Percentiles rank a stretch among this genome's conserved stretches.
Conservation (phyloP, 495 filamentous ascomycete genomes). For the Tuber aestivum region DNA sequence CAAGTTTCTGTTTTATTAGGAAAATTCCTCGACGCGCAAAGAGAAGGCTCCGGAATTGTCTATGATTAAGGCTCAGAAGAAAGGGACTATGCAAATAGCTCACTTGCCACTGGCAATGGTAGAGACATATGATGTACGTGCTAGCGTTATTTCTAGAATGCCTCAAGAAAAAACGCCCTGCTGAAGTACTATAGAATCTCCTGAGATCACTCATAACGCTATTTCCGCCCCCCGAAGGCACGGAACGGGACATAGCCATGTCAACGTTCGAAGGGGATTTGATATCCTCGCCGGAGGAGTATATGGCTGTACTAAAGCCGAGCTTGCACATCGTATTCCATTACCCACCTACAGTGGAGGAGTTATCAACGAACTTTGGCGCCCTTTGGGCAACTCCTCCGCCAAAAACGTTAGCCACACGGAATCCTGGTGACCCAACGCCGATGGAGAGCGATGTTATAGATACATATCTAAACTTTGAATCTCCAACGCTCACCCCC, state of each 20-base stretch:
- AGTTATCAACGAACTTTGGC: conserved; percentile 12
- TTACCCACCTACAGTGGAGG: conserved; percentile 24
- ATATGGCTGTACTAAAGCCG: conserved; percentile 15
- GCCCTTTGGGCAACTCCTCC: background rate
- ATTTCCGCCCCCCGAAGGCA: background rate
- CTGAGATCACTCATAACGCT: conserved; percentile 2
- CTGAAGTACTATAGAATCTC: conserved; percentile 12
- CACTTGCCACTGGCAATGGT: conserved; percentile 17
- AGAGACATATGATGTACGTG: conserved; percentile 23
- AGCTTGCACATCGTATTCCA: conserved; percentile 27
- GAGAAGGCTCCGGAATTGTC: background rate
- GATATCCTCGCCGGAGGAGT: conserved; percentile 21
- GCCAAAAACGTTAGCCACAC: background rate
- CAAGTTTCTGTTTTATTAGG: background rate
- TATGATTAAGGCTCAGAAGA: conserved; percentile 25
- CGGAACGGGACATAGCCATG: conserved; percentile 18
- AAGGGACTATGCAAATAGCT: conserved; percentile 19
- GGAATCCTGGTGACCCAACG: background rate
- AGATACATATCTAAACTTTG: conserved; percentile 9
- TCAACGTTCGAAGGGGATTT: conserved; percentile 22
- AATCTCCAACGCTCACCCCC: background rate
- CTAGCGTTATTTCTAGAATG: background rate
- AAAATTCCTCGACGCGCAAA: background rate
- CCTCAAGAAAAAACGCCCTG: background rate
- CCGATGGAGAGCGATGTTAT: background rate